Base-by-base conservation (phyloP, 768 basidiomycete species). In the Candolleomyces efflorescens region DNA sequence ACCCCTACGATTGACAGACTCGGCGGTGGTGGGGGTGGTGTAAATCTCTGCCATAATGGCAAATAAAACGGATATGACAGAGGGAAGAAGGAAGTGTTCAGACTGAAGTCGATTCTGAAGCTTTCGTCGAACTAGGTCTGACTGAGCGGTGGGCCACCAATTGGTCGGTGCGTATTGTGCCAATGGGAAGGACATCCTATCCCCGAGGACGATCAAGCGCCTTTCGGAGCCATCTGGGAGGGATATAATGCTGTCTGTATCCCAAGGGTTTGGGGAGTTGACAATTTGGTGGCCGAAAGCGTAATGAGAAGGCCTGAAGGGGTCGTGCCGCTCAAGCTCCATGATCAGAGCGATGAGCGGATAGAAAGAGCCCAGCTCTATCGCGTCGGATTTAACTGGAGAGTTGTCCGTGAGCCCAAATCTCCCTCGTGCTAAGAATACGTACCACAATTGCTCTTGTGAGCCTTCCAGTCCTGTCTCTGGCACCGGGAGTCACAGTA, bases 401-500 rank as follows among this genome's bases (percentile, higher is more conserved):
- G 13, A 43, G 41, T 3, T 15, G 41, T 4, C 41, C 3, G 12
- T 43, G 15, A 43, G 15, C n/a, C n/a, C n/a, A n/a, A n/a, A n/a
- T n/a, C n/a, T n/a, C n/a, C n/a, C n/a, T n/a, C n/a, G n/a, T n/a
- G n/a, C n/a, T n/a, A n/a, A n/a, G n/a, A n/a, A n/a, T n/a, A 43
- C 27, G 27, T 18, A 58, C 41, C 23, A 38, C 55, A 58, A 12
- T 38, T 37, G 5, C 22, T 13, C 43, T 73, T 76, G 59, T 75
- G 74, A 23, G 52, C 59, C 52, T 67, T 65, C 75, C 76, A 78
- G 59, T 76, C 71, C 53, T 66, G 63, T 57, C 62, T 71, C 61
- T 77, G 75, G 56, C 75, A 77, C 9, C 60, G 66, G 37, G 54
- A 43, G 15, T 69, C 70, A 58, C 76, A 76, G 52, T 77, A 77